phyloP scores from a whole-genome alignment of 441 rosid genomes.

The Adansonia rubrostipa region DNA sequence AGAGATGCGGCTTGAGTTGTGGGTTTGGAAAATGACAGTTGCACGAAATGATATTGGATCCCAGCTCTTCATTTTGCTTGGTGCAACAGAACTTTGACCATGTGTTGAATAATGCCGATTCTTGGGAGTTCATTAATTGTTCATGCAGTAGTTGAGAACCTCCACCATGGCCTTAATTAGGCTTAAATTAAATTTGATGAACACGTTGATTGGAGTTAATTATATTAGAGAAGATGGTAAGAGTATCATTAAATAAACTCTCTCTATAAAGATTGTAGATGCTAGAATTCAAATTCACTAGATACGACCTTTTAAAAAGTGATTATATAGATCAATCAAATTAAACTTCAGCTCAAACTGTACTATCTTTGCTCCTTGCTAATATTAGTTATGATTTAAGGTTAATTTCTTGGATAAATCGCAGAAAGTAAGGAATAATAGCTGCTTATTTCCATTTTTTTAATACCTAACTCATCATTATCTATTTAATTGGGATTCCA shows the following conservation, averaged over 20 bases:
- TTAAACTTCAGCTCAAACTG: neutral
- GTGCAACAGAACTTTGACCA: slow-evolving; percentile 8
- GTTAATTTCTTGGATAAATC: neutral
- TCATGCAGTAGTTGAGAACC: slow-evolving; percentile 15
- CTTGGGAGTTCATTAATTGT: slow-evolving; percentile 1
- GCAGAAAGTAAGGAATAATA: neutral
- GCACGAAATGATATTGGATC: neutral
- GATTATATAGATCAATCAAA: too few species aligned
- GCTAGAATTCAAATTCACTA: too few species aligned
- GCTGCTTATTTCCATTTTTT: too few species aligned
- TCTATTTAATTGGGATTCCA: neutral
- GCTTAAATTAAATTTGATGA: slow-evolving; percentile 7
- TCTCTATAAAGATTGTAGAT: neutral
- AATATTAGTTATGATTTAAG: neutral
- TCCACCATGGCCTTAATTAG: neutral
- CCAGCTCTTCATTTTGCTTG: neutral
- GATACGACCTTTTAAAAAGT: too few species aligned
- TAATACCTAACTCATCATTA: neutral
- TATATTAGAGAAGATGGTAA: neutral
- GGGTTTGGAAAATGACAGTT: neutral
- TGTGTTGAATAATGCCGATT: neutral
- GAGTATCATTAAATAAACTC: neutral
- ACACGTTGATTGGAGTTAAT: neutral
- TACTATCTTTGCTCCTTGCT: neutral
- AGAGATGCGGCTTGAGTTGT: neutral